Evolutionary conservation across 192 early-diverging fungal genomes (phyloP), one percentile per base, ranked within the genome.

Genomic region (Gigaspora rosea): DNA sequence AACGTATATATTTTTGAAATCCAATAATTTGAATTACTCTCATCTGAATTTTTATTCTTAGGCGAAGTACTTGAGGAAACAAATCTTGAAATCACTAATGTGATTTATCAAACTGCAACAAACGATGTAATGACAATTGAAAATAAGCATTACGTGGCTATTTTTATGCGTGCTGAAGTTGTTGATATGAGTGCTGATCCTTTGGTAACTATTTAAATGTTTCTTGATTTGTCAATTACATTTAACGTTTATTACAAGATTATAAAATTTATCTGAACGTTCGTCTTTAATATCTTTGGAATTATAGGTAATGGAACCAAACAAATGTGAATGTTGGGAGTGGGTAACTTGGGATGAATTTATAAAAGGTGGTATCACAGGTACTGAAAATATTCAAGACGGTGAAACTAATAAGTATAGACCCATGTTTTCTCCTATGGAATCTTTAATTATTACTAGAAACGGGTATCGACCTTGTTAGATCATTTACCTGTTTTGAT

Each of bases 91-190:
- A 48, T 87, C 6, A 20, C 67, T 2, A 71, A 66, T 27, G 52
- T 70, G 0, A 66, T 65, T 15, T 86, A 81, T 67, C 54, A 76
- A 35, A 78, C 86, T 7, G 76, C 80, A 13, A 83, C 79, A 1
- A 88, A 88, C 59, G 75, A 79, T 15, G 35, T 72, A 11, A 85
- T 88, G 77, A 64, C 47, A 48, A 15, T 35, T 4, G 85, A 85
- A 48, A 73, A 78, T 59, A 84, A 83, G 41, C 87, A 88, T 73
- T 88, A 88, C 47, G 83, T 88, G 9, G 81, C 81, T 20, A 80
- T 88, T 35, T 88, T 88, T 66, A 81, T 88, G 81, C 41, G 63
- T 20, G 79, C 54, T 15, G 54, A 73, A 18, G 69, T 80, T 15
- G 46, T 69, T 15, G 77, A 83, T 33, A 58, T 47, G 1, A 66